A percentile compares a stretch with the other conserved stretches of the same genome.
These are phyloP conservation scores for Claviceps sp. DNA, from an alignment of 2,329 filamentous ascomycete genomes.

Conservation along the genomic window DNA sequence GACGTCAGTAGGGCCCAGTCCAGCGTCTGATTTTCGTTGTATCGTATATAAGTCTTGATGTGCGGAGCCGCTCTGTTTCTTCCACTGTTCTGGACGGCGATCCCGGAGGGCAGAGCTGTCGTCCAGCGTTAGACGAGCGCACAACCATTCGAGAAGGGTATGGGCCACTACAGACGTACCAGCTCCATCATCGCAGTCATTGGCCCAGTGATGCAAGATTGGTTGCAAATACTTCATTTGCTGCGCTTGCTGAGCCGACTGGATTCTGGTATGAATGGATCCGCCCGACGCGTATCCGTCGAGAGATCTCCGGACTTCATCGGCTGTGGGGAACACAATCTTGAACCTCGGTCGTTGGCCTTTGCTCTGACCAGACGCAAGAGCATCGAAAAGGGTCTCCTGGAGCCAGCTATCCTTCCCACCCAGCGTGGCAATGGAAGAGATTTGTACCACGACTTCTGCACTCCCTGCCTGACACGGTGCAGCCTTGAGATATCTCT, in stretches of 20 bases:
- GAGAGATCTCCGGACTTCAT: slow-evolving; percentile 63
- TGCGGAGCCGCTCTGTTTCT: slow-evolving; percentile 65
- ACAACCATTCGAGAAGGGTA: not conserved
- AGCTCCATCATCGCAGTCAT: slow-evolving; percentile 33
- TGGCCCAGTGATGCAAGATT: slow-evolving; percentile 63
- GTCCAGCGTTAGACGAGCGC: not conserved
- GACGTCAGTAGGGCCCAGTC: slow-evolving; percentile 82
- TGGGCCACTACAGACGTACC: not conserved
- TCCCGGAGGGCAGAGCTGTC: slow-evolving; percentile 15
- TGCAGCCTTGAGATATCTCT: slow-evolving; percentile 42
- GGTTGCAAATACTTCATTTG: slow-evolving; percentile 62
- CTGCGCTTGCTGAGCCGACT: slow-evolving; percentile 55
- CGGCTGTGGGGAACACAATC: slow-evolving; percentile 67
- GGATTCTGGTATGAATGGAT: slow-evolving; percentile 72
- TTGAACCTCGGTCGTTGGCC: slow-evolving; percentile 39
- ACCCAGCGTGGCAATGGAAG: slow-evolving; percentile 71
- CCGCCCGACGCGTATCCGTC: slow-evolving; percentile 66
- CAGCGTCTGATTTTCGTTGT: slow-evolving; percentile 35
- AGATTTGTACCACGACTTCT: slow-evolving; percentile 52
- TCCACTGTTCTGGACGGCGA: slow-evolving; percentile 34
- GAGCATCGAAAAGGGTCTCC: slow-evolving; percentile 43
- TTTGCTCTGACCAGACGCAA: slow-evolving; percentile 22
- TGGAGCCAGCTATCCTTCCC: slow-evolving; percentile 58
- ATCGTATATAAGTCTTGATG: slow-evolving; percentile 79
- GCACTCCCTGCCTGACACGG: slow-evolving; percentile 27